phyloP scores from a whole-genome alignment of 768 basidiomycete genomes.

The Leccinum subtestaceum region DNA sequence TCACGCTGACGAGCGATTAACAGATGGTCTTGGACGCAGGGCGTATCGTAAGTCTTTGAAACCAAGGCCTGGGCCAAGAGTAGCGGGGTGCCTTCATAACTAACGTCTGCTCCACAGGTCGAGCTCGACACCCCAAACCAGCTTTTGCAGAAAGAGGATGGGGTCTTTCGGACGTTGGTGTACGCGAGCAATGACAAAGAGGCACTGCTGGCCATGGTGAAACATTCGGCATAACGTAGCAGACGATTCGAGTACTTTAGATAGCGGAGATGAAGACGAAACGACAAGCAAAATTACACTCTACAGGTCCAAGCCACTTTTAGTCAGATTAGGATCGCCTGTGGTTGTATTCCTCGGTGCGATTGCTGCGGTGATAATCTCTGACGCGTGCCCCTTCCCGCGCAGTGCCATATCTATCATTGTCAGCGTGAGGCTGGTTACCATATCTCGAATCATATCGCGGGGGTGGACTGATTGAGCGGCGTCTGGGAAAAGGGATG shows the following conservation, averaged over 20 bases:
- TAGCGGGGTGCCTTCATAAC: neutral
- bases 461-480: conserved; percentile 66
- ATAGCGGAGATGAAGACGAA: neutral
- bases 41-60: conserved; percentile 1
- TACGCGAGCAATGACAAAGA: conserved; percentile 8
- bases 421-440: conserved; percentile 38
- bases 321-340: conserved; percentile 25
- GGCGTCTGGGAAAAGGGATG: conserved; percentile 45
- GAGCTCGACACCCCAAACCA: conserved; percentile 6
- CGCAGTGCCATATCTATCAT: conserved; percentile 49
- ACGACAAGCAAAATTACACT: conserved; percentile 7
- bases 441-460: conserved; percentile 52
- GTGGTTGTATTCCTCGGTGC: conserved; percentile 31
- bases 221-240: conserved; percentile 2
- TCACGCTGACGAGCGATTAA: neutral
- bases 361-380: conserved; percentile 39
- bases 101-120: neutral
- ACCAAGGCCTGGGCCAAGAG: neutral
- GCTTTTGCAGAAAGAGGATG: neutral
- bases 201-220: conserved; percentile 1
- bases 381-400: conserved; percentile 33
- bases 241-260: conserved; percentile 10
- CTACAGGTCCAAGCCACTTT: conserved; percentile 6
- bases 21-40: conserved; percentile 13
- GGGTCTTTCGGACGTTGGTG: conserved; percentile 2